These are phyloP conservation scores for Rhynchosporium graminicola DNA, from an alignment of 2,329 filamentous ascomycete species.

Conservation along the genomic window DNA sequence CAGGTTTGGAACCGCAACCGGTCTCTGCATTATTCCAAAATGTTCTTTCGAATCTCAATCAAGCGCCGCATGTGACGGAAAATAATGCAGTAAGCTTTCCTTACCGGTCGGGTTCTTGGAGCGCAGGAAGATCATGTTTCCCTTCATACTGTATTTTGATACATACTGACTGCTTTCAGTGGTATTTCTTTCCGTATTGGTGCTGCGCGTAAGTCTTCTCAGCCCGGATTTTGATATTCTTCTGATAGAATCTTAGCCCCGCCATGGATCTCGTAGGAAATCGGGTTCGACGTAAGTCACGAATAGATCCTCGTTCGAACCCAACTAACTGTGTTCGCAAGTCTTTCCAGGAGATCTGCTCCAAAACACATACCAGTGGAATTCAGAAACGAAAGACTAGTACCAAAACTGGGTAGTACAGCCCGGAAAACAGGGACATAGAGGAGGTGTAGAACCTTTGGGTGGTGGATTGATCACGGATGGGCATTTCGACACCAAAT, in stretches of 20 bases:
- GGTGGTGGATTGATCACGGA: constrained; percentile 7
- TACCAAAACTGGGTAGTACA: constrained; percentile 14
- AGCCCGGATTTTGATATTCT: no score
- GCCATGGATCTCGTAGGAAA: background rate
- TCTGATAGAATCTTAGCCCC: background rate
- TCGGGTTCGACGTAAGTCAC: background rate
- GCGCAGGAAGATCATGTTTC: no score
- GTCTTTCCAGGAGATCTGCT: constrained; percentile 15
- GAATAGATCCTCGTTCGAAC: no score
- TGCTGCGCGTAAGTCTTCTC: constrained; percentile 23
- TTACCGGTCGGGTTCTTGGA: no score
- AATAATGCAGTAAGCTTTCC: constrained; percentile 5
- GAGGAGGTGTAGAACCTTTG: background rate
- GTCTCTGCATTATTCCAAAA: constrained; percentile 25
- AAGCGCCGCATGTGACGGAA: background rate
- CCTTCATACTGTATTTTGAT: background rate
- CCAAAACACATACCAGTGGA: constrained; percentile 8
- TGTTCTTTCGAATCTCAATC: constrained; percentile 23
- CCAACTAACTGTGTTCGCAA: background rate
- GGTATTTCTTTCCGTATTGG: constrained; percentile 27
- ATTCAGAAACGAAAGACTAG: constrained; percentile 9
- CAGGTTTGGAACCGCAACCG: constrained; percentile 41
- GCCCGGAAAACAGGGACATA: background rate
- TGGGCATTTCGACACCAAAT: constrained; percentile 8
- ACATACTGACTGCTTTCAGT: constrained; percentile 15